phyloP scores from a whole-genome alignment of 441 rosid genomes.

The Erysimum cheiri region DNA sequence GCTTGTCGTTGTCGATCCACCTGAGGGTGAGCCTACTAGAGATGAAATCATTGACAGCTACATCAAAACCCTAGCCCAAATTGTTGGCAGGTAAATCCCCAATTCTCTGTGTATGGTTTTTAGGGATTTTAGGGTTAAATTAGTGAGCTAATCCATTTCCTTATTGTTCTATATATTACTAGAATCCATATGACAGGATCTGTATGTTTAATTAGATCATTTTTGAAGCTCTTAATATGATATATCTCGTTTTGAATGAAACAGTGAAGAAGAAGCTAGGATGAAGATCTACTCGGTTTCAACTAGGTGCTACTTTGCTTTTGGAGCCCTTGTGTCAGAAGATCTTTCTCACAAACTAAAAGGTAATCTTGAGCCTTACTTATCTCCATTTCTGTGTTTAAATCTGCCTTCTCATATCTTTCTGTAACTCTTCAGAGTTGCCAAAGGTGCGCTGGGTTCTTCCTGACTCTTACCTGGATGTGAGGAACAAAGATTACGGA shows the following conservation, averaged over 20 bases:
- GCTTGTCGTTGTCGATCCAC: constrained; percentile 81
- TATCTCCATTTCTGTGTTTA: not conserved
- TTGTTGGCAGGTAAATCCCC: constrained; percentile 26
- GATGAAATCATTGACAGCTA: constrained; percentile 23
- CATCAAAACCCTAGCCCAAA: constrained; percentile 20
- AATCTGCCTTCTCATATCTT: not conserved
- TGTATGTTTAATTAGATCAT: constrained; percentile 6
- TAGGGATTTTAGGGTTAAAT: not conserved
- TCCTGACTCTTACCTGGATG: constrained; percentile 26
- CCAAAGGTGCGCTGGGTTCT: constrained; percentile 46
- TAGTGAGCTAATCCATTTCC: not conserved
- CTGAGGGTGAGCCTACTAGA: constrained; percentile 43
- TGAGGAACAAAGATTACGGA: constrained; percentile 30
- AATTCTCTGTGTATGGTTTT: not conserved
- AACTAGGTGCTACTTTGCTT: constrained; percentile 71
- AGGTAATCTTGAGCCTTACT: not conserved
- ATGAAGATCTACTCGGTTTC: constrained; percentile 93
- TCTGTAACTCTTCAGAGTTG: constrained; percentile 7
- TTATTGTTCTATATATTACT: not conserved
- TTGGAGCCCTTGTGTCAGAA: constrained; percentile 89
- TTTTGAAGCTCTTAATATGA: not conserved
- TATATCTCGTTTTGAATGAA: not conserved
- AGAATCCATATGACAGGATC: constrained; percentile 11
- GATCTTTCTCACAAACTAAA: constrained; percentile 57
- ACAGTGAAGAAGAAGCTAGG: constrained; percentile 90